Percentiles rank a stretch among this genome's conserved stretches.
Evolutionary conservation across 345 rosid genomes (phyloP).

Genomic region (Anacardium occidentale): DNA sequence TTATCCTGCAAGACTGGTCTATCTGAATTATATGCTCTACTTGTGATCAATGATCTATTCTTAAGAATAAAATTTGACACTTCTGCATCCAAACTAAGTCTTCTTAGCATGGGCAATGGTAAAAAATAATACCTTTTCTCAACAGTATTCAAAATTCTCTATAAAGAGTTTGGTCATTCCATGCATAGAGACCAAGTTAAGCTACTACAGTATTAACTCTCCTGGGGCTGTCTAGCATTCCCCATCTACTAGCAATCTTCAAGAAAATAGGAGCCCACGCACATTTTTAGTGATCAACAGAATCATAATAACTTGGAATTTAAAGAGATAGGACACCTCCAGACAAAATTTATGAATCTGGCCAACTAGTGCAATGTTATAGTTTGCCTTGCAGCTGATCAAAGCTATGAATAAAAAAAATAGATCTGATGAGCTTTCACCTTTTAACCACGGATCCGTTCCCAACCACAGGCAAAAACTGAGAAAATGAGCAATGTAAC

Average conservation of each 20-base stretch:
- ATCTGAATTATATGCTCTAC: neutral
- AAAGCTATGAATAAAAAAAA: neutral
- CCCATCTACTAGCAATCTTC: neutral
- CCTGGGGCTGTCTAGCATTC: neutral
- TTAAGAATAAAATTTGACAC: neutral
- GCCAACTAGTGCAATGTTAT: neutral
- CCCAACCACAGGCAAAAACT: neutral
- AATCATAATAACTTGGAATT: constrained; percentile 5
- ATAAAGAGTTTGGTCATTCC: neutral
- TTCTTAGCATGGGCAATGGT: neutral
- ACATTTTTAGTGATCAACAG: constrained; percentile 10
- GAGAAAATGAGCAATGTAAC: neutral
- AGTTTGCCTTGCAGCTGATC: neutral
- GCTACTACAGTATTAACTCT: neutral
- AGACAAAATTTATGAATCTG: neutral
- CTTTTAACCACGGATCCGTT: neutral
- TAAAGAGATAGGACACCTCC: neutral
- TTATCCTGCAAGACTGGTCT: neutral
- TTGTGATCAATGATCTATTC: neutral
- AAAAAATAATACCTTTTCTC: neutral
- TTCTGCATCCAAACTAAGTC: neutral
- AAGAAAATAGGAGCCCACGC: neutral
- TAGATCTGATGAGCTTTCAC: neutral
- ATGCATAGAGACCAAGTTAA: neutral
- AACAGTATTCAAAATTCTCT: neutral